phyloP scores from a whole-genome alignment of 1,284 basidiomycete species.

The Sporisorium graminicola region DNA sequence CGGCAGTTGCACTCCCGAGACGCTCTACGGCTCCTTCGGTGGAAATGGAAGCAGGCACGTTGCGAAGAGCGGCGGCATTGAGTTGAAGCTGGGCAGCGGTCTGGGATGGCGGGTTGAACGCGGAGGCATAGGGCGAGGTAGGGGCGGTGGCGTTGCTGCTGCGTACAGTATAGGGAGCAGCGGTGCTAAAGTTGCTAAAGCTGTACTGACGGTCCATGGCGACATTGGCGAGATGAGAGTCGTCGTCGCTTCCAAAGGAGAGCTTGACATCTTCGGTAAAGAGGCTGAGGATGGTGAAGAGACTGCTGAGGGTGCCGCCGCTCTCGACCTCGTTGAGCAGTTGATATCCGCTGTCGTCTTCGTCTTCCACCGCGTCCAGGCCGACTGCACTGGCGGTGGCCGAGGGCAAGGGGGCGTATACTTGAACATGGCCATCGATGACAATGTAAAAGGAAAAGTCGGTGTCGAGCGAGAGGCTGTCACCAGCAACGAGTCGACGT shows the following conservation, averaged over 20 bases:
- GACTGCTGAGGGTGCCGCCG: slow-evolving; percentile 84
- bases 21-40: slow-evolving; percentile 52
- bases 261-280: slow-evolving; percentile 98
- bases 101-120: slow-evolving; percentile 46
- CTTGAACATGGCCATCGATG: slow-evolving; percentile 68
- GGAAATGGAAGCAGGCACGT: slow-evolving; percentile 53
- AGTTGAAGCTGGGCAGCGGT: slow-evolving; percentile 56
- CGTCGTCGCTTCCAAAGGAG: slow-evolving; percentile 71
- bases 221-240: slow-evolving; percentile 15
- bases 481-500: slow-evolving; percentile 65
- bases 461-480: slow-evolving; percentile 63
- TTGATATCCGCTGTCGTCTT: slow-evolving; percentile 64
- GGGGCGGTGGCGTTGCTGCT: slow-evolving; percentile 22
- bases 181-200: slow-evolving; percentile 4
- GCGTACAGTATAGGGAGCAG: slow-evolving; percentile 1
- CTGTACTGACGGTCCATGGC: slow-evolving; percentile 28
- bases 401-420: slow-evolving; percentile 62
- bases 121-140: slow-evolving; percentile 38
- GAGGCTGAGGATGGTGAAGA: slow-evolving; percentile 93
- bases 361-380: slow-evolving; percentile 45
- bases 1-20: slow-evolving; percentile 15
- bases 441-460: slow-evolving; percentile 69
- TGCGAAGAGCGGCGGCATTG: slow-evolving; percentile 55
- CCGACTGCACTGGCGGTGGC: slow-evolving; percentile 21
- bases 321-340: slow-evolving; percentile 68